Base-by-base conservation (phyloP, 371 early-diverging fungal species). In the Actinomortierella ambigua region DNA sequence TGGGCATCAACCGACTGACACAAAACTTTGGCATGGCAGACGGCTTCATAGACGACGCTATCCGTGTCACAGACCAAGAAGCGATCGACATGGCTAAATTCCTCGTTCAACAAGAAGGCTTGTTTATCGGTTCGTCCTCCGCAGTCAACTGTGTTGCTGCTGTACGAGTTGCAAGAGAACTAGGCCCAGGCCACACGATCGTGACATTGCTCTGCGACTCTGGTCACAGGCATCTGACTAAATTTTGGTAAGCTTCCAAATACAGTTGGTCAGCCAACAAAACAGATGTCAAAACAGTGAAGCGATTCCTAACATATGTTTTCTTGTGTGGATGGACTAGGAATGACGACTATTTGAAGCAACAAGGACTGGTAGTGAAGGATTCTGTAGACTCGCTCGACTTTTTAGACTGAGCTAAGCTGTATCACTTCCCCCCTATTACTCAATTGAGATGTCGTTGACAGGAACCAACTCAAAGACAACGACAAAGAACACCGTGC, bases 1-100 rank as follows among this genome's bases (percentile, higher is more conserved):
- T 98, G 5, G 98, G 98, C 0, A 88, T 97, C 65, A 98, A 96
- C 75, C 85, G 98, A n/a, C 57, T 97, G 58, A 98, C 98, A 9
- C 75, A 81, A 18, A 98, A 97, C 71, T 93, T 98, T 78, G 83
- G 83, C 49, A 68, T 76, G 46, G 75, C 81, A 1, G 77, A 83
- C 20, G 82, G 83, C 5, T 71, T 78, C n/a, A 80, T 97, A 24
- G 91, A 97, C 60, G 94, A 92, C 55, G 96, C 98, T 0, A 85
- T 88, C n/a, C 75, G 87, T 15, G 96, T 98, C 5, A 86, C 88
- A 2, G 98, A 98, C 75, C 83, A 85, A 58, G 95, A 97, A 57
- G 95, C 98, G 0, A 90, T 96, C 17, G 82, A 87, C 43, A 98
- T 98, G 98, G 82, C 95, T 14, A 73, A 95, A 22, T 95, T 81